Conservation (phyloP, 2,329 filamentous ascomycete genomes). For the Nemania sp. region DNA sequence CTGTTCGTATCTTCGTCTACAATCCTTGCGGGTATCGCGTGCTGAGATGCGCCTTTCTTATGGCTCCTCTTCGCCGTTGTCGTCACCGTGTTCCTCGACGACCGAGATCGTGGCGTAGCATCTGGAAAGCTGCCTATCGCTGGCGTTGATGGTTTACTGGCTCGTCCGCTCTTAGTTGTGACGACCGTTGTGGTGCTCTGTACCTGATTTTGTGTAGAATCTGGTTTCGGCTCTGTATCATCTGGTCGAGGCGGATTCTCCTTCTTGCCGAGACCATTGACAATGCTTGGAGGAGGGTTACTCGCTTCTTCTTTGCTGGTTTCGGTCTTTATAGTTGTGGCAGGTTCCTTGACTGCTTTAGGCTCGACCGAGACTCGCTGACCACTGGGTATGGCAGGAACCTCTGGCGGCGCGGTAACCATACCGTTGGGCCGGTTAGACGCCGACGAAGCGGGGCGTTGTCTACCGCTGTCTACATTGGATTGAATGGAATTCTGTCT, state of each 20-base stretch:
- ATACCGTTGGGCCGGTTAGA: conserved; percentile 65
- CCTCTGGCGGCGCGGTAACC: conserved; percentile 46
- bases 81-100: conserved; percentile 51
- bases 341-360: conserved; percentile 57
- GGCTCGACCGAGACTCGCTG: conserved; percentile 48
- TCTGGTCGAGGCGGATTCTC: conserved; percentile 51
- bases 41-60: conserved; percentile 58
- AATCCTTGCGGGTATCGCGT: conserved; percentile 41
- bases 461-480: conserved; percentile 57
- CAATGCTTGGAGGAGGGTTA: conserved; percentile 34
- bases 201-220: conserved; percentile 43
- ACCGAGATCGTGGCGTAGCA: conserved; percentile 54
- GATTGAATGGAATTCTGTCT: conserved; percentile 75
- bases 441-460: conserved; percentile 62
- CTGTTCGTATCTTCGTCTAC: conserved; percentile 51
- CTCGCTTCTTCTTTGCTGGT: conserved; percentile 41
- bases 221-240: conserved; percentile 52
- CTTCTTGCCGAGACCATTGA: conserved; percentile 46
- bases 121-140: conserved; percentile 65
- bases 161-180: conserved; percentile 66
- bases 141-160: conserved; percentile 70
- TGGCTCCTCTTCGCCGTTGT: conserved; percentile 57
- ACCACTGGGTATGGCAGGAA: conserved; percentile 38
- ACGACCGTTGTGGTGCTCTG: conserved; percentile 48
- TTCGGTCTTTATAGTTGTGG: conserved; percentile 45